Percentiles rank a stretch among this genome's conserved stretches.
Conservation (phyloP, 2,329 filamentous ascomycete species). For the Xylaria sp. region DNA sequence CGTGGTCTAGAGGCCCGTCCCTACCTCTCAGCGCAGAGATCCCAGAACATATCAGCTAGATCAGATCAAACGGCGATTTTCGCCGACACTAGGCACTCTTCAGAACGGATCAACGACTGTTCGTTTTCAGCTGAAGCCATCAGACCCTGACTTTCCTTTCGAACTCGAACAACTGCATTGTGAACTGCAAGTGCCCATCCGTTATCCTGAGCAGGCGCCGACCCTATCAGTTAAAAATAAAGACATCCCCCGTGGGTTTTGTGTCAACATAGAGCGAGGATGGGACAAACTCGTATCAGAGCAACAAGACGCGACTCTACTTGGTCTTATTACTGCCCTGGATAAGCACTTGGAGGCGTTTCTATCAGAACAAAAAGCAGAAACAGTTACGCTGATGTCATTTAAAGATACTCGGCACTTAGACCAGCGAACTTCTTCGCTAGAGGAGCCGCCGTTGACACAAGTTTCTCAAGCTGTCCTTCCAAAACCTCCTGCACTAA, state of each 20-base stretch:
- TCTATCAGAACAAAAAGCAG: conserved; percentile 71
- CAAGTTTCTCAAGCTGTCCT: conserved; percentile 17
- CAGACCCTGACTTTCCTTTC: conserved; percentile 84
- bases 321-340: conserved; percentile 70
- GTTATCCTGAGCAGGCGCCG: conserved; percentile 66
- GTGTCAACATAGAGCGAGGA: conserved; percentile 77
- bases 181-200: conserved; percentile 65
- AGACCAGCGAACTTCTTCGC: conserved; percentile 31
- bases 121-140: conserved; percentile 70
- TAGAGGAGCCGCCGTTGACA: conserved; percentile 24
- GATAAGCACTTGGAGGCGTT: conserved; percentile 75
- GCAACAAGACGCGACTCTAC: conserved; percentile 61
- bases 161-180: conserved; percentile 73
- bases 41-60: conserved; percentile 76
- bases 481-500: conserved; percentile 10
- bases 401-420: conserved; percentile 62
- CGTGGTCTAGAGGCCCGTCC: conserved; percentile 68
- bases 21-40: conserved; percentile 67
- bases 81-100: conserved; percentile 51
- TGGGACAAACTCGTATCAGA: conserved; percentile 69
- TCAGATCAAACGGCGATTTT: conserved; percentile 73
- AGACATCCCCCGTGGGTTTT: conserved; percentile 72
- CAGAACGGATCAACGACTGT: conserved; percentile 60
- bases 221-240: conserved; percentile 69
- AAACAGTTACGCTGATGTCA: conserved; percentile 72